phyloP scores from a whole-genome alignment of 352 stramenopile genomes.

The Stramenopiles sp. region DNA sequence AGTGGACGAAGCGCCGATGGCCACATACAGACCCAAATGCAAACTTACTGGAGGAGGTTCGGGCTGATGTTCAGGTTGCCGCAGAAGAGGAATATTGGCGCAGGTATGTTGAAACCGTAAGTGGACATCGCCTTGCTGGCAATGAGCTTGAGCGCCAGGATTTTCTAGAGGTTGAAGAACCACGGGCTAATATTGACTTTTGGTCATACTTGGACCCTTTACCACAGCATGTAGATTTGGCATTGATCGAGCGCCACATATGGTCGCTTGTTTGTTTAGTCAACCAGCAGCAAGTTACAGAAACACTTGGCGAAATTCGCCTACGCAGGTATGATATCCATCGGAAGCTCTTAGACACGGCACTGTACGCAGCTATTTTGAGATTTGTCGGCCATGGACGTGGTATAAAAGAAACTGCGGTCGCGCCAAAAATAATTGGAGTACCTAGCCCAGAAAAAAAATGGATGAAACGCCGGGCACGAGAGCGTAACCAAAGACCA shows the following conservation, averaged over 20 bases:
- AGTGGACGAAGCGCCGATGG: background rate
- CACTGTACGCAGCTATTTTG: background rate
- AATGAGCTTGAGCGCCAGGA: background rate
- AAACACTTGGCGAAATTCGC: background rate
- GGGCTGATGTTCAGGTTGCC: background rate
- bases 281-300: background rate
- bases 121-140: background rate
- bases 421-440: background rate
- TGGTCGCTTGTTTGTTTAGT: background rate
- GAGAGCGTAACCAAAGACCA: background rate
- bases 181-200: background rate
- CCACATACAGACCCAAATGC: background rate
- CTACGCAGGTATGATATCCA: background rate
- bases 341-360: background rate
- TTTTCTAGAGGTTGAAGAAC: background rate
- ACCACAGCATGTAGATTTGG: background rate
- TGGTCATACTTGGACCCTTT: background rate
- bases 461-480: background rate
- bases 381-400: background rate
- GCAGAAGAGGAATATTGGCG: background rate
- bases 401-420: background rate
- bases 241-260: background rate
- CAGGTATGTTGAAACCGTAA: background rate
- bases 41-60: background rate
- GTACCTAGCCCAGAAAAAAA: background rate